Evolutionary conservation across 257 asterid species (phyloP), one percentile per base, ranked within the genome.

Genomic region (Gynochthodes officinalis): DNA sequence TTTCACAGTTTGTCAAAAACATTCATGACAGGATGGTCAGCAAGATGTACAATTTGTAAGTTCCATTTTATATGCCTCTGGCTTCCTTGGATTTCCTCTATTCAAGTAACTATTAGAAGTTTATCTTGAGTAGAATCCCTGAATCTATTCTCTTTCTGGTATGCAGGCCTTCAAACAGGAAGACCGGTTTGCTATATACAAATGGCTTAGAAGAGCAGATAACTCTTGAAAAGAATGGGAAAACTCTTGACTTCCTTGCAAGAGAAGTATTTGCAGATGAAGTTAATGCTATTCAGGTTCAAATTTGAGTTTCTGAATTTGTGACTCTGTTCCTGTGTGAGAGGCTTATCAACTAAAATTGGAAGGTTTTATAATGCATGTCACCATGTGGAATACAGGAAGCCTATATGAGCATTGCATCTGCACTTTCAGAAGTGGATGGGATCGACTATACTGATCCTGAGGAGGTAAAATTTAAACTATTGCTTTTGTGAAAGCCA

Each of bases 341-440:
- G 11, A 23, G 58, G 50, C 28, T 42, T 12, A 40, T 21, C 19
- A 30, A 15, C 15, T 40, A 19, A 6, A 5, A 46, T 32, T 11
- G n/a, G 25, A 25, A 70, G 39, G 57, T 49, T 61, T 57, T 59
- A 72, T 73, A 28, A 44, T 75, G 53, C 75, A 43, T 69, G 32
- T 54, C 60, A 35, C 58, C 63, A 21, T 67, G 63, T 39, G 48
- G 61, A 25, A n/a, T 33, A 27, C 88, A 94, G 97, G 98, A 91
- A 80, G 96, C 97, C 66, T 94, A 87, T 76, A 77, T 80, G 91
- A 85, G 86, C 79, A 91, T 94, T 64, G 98, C 97, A 52, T 80
- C 93, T 65, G 97, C 96, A 73, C 94, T 91, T 49, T 94, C 98
- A 21, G 97, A 91, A 85, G 98, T 95, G 48, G 97, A 89, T 85